Percentiles rank a stretch among this genome's conserved stretches.
Conservation (phyloP, 2,329 filamentous ascomycete genomes). For the Pyrenochaeta sp. region DNA sequence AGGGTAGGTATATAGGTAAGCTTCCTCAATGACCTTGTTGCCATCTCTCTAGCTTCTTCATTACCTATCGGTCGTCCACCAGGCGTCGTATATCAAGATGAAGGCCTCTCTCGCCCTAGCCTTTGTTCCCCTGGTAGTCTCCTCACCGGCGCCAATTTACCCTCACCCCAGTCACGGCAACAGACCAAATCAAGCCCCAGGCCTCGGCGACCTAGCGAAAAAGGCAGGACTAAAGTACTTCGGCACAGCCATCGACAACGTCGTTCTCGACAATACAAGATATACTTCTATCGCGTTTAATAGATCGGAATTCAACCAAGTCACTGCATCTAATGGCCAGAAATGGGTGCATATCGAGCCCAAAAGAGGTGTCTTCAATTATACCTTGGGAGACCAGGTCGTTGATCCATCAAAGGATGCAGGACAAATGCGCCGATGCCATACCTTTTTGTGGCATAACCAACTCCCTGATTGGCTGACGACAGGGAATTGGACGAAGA, state of each 20-base stretch:
- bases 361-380: slow-evolving; percentile 64
- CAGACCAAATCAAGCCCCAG: slow-evolving; percentile 23
- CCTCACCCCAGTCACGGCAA: not conserved
- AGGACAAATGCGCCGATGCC: slow-evolving; percentile 66
- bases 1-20: slow-evolving; percentile 1
- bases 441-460: slow-evolving; percentile 65
- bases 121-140: slow-evolving; percentile 25
- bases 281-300: slow-evolving; percentile 66
- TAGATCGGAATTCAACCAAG: slow-evolving; percentile 67
- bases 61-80: not conserved
- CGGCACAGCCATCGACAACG: slow-evolving; percentile 67
- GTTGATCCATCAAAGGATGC: slow-evolving; percentile 51
- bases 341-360: slow-evolving; percentile 72
- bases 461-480: slow-evolving; percentile 65
- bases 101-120: slow-evolving; percentile 30
- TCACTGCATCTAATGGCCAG: slow-evolving; percentile 71
- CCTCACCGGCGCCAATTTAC: slow-evolving; percentile 22
- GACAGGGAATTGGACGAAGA: slow-evolving; percentile 63
- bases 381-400: slow-evolving; percentile 62
- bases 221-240: slow-evolving; percentile 65
- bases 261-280: slow-evolving; percentile 55
- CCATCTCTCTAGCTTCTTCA: not conserved
- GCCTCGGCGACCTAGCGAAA: slow-evolving; percentile 63
- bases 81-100: slow-evolving; percentile 28
- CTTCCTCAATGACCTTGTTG: not conserved